These are phyloP conservation scores for Hysterium pulicare DNA, from an alignment of 2,329 filamentous ascomycete genomes.

Conservation along the genomic window DNA sequence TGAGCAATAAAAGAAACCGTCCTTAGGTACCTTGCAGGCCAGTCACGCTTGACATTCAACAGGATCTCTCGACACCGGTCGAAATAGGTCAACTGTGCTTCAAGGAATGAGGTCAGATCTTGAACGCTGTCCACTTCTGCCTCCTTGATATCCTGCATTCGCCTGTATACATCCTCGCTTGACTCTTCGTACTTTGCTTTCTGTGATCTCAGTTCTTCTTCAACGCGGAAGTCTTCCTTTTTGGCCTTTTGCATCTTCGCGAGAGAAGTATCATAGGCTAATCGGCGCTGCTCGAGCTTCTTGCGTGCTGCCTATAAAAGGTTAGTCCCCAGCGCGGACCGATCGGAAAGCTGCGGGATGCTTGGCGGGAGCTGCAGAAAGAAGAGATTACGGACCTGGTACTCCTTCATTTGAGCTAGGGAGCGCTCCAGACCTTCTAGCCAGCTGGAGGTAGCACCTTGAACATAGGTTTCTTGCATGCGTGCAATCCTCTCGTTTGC, in stretches of 20 bases:
- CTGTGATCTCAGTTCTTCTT: constrained; percentile 85
- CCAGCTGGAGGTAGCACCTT: constrained; percentile 77
- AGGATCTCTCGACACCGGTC: constrained; percentile 87
- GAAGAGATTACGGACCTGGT: constrained; percentile 63
- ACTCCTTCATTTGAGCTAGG: constrained; percentile 94
- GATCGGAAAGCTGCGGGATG: not conserved
- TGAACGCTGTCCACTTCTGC: constrained; percentile 78
- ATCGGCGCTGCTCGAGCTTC: constrained; percentile 84
- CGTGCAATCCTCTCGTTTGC: constrained; percentile 85
- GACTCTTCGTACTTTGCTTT: constrained; percentile 97
- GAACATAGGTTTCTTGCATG: constrained; percentile 78
- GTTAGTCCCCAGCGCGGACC: constrained; percentile 13
- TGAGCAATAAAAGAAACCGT: not conserved
- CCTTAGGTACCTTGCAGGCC: constrained; percentile 62
- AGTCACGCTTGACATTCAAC: constrained; percentile 63
- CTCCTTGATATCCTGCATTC: constrained; percentile 97
- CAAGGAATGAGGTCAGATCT: constrained; percentile 77
- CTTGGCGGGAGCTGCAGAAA: not conserved
- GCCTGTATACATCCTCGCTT: constrained; percentile 82
- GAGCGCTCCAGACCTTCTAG: constrained; percentile 88
- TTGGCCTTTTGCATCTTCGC: constrained; percentile 91
- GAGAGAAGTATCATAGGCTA: constrained; percentile 87
- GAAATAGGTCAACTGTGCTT: constrained; percentile 86
- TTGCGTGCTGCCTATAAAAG: constrained; percentile 67
- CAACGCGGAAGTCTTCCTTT: constrained; percentile 86